A percentile compares a stretch with the other conserved stretches of the same genome.
phyloP scores from a whole-genome alignment of 2,329 filamentous ascomycete genomes.

The Sporothrix brasiliensis region DNA sequence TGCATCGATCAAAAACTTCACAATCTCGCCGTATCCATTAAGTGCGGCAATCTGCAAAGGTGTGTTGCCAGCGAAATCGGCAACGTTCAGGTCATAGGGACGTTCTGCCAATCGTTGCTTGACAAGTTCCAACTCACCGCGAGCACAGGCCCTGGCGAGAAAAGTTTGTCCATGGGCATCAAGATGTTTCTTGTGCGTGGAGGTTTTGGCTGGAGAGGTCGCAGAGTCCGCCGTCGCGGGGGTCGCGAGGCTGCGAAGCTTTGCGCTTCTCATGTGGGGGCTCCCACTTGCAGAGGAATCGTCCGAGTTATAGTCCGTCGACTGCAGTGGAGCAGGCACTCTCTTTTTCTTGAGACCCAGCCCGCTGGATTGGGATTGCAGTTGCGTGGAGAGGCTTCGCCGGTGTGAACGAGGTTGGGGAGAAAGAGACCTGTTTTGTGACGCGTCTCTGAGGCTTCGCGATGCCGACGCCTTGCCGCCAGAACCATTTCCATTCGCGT shows the following conservation, averaged over 20 bases:
- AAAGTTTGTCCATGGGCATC: slow-evolving; percentile 92
- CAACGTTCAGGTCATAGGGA: slow-evolving; percentile 83
- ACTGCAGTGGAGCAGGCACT: slow-evolving; percentile 62
- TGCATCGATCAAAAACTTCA: slow-evolving; percentile 80
- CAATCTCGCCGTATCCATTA: slow-evolving; percentile 83
- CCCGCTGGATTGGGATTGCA: slow-evolving; percentile 59
- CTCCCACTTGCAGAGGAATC: slow-evolving; percentile 65
- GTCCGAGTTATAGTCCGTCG: slow-evolving; percentile 68
- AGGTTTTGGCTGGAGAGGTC: slow-evolving; percentile 69
- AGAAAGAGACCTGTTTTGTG: slow-evolving; percentile 58
- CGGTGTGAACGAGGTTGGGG: slow-evolving; percentile 62
- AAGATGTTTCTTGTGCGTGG: slow-evolving; percentile 78
- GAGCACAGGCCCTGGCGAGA: slow-evolving; percentile 85
- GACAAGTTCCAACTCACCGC: slow-evolving; percentile 77
- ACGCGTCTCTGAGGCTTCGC: slow-evolving; percentile 43
- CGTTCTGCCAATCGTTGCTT: slow-evolving; percentile 75
- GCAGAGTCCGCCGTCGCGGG: slow-evolving; percentile 61
- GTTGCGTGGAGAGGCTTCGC: slow-evolving; percentile 66
- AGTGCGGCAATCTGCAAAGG: slow-evolving; percentile 91
- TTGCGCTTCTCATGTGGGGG: slow-evolving; percentile 61
- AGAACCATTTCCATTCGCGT: slow-evolving; percentile 31
- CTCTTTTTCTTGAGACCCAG: slow-evolving; percentile 63
- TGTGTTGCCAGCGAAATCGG: slow-evolving; percentile 95
- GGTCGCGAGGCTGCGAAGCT: slow-evolving; percentile 58
- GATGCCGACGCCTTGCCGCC: slow-evolving; percentile 42